A percentile compares a stretch with the other conserved stretches of the same genome.
phyloP scores from a whole-genome alignment of 2,329 filamentous ascomycete genomes.

The Incumbomyces delicatus region DNA sequence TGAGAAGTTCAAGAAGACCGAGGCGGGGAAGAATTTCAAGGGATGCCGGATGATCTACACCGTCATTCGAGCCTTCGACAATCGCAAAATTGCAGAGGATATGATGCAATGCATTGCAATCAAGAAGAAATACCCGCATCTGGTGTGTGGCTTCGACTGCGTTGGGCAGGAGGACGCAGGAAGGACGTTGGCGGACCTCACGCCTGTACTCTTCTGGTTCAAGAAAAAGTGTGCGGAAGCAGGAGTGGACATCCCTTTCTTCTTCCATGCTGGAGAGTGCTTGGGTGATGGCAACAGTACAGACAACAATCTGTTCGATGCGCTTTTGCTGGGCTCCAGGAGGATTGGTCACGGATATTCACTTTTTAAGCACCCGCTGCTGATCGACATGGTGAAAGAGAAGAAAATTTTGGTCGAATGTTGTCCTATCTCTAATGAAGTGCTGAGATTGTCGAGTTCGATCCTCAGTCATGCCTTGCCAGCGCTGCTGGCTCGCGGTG shows the following conservation, averaged over 20 bases:
- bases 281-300: conserved; percentile 67
- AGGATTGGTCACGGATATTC: conserved; percentile 85
- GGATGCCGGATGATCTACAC: conserved; percentile 75
- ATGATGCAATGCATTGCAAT: conserved; percentile 83
- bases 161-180: conserved; percentile 81
- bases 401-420: conserved; percentile 80
- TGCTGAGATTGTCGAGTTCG: conserved; percentile 66
- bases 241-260: conserved; percentile 77
- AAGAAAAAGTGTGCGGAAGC: conserved; percentile 70
- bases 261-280: conserved; percentile 89
- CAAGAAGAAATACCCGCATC: conserved; percentile 66
- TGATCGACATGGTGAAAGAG: conserved; percentile 81
- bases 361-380: conserved; percentile 80
- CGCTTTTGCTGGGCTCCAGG: conserved; percentile 73
- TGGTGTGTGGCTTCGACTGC: conserved; percentile 80
- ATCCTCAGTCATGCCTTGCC: conserved; percentile 73
- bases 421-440: conserved; percentile 85
- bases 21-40: conserved; percentile 69
- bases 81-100: conserved; percentile 58
- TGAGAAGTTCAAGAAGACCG: conserved; percentile 59
- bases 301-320: conserved; percentile 82
- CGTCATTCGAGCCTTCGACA: conserved; percentile 53
- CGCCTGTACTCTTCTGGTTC: conserved; percentile 90
- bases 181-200: conserved; percentile 62
- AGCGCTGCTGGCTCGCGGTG: conserved; percentile 72